Conservation (phyloP, 768 basidiomycete species). For the Termitomyces sp. region DNA sequence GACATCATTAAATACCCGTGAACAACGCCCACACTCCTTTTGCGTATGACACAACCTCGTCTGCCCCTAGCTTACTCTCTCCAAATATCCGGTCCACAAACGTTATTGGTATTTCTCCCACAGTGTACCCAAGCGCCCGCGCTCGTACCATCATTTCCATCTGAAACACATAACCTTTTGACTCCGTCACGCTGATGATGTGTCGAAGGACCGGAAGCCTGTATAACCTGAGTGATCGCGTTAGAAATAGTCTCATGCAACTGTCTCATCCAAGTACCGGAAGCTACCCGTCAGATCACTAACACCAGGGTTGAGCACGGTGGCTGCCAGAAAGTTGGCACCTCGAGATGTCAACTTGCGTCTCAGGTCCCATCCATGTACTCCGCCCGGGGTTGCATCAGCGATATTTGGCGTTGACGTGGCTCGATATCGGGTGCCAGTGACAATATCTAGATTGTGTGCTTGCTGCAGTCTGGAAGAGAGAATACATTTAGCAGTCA, state of each 20-base stretch:
- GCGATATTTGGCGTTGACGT: constrained; percentile 50
- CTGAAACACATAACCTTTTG: constrained; percentile 93
- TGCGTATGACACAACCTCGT: constrained; percentile 82
- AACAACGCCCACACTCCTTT: constrained; percentile 85
- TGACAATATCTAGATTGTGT: constrained; percentile 90
- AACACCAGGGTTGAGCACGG: constrained; percentile 78
- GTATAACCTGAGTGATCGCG: constrained; percentile 52
- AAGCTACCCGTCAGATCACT: constrained; percentile 91
- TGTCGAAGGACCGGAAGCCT: constrained; percentile 69
- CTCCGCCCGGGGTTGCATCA: constrained; percentile 72
- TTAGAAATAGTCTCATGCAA: background rate
- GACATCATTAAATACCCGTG: constrained; percentile 50
- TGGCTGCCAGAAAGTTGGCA: constrained; percentile 87
- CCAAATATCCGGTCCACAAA: constrained; percentile 94
- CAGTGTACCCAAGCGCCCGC: constrained; percentile 72
- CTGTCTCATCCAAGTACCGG: constrained; percentile 39
- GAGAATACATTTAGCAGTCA: background rate
- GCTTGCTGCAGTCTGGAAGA: constrained; percentile 65
- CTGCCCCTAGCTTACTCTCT: constrained; percentile 86
- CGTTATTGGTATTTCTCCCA: constrained; percentile 91
- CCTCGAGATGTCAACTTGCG: constrained; percentile 85
- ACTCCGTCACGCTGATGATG: constrained; percentile 80
- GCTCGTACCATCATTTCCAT: constrained; percentile 99
- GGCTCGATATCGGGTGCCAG: constrained; percentile 82
- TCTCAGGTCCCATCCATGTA: constrained; percentile 90